Evolutionary conservation across 106 monocot genomes (phyloP).

Genomic region (Acorus calamus): DNA sequence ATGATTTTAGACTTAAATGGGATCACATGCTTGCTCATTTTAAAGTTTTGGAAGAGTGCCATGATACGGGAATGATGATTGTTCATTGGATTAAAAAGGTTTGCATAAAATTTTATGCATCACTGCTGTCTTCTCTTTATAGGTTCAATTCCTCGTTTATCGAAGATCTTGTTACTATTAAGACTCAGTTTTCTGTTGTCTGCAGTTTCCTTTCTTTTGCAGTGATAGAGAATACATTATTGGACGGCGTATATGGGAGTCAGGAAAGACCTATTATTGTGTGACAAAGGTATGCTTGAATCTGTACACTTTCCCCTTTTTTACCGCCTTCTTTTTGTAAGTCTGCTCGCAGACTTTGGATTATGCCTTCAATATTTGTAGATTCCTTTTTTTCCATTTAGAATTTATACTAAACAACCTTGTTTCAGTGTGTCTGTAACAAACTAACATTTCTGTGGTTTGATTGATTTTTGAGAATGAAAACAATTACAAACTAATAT

Average conservation of each 20-base stretch:
- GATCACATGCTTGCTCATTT: constrained; percentile 80
- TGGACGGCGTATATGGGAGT: constrained; percentile 90
- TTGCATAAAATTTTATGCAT: background rate
- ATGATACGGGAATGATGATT: constrained; percentile 53
- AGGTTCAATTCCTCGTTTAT: too few relatives aligned
- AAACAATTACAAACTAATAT: too few relatives aligned
- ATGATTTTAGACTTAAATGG: constrained; percentile 87
- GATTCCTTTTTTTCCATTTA: too few relatives aligned
- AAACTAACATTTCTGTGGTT: too few relatives aligned
- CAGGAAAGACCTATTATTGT: constrained; percentile 73
- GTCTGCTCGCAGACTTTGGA: background rate
- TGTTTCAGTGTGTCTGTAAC: too few relatives aligned
- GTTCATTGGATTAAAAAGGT: constrained; percentile 99
- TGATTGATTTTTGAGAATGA: too few relatives aligned
- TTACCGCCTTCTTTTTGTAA: background rate
- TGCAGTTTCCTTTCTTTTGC: constrained; percentile 97
- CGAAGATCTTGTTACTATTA: background rate
- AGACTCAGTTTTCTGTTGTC: constrained; percentile 12
- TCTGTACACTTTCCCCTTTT: background rate
- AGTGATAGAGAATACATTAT: constrained; percentile 94
- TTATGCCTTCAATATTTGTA: background rate
- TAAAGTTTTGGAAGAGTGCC: constrained; percentile 69
- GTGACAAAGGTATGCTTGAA: constrained; percentile 68
- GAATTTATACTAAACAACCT: too few relatives aligned
- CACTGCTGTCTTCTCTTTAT: too few relatives aligned